phyloP scores from a whole-genome alignment of 148 eudicot genomes.

The Heliosperma pusillum region DNA sequence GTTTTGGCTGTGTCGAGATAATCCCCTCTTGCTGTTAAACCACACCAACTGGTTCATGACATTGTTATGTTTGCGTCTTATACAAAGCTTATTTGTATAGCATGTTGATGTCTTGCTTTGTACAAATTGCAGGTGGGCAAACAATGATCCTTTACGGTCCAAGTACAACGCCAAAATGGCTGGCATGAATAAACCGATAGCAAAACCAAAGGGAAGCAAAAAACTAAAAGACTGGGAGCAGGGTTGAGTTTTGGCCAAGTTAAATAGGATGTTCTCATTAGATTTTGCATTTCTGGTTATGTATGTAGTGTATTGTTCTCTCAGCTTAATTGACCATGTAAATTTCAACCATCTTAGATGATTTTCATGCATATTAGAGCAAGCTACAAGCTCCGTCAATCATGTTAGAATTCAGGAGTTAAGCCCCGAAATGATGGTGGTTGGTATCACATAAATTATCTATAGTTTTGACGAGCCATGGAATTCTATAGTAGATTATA shows the following conservation, averaged over 20 bases:
- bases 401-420: no score
- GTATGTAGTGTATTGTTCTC: no score
- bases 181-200: constrained; percentile 59
- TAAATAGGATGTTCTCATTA: no score
- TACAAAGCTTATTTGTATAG: neutral
- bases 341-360: no score
- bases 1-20: neutral
- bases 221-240: constrained; percentile 70
- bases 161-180: constrained; percentile 80
- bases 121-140: constrained; percentile 55
- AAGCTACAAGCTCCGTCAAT: no score
- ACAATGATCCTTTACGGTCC: constrained; percentile 58
- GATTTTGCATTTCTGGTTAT: no score
- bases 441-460: no score
- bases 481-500: no score
- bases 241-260: constrained; percentile 6
- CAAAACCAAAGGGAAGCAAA: constrained; percentile 65
- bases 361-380: no score
- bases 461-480: no score
- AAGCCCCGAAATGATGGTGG: no score
- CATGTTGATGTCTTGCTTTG: constrained; percentile 8
- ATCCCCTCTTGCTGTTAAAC: neutral
- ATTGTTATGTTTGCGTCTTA: neutral
- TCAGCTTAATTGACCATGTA: no score
- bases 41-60: neutral